phyloP scores from a whole-genome alignment of 805 yeast species.

The Ogataea corticis region DNA sequence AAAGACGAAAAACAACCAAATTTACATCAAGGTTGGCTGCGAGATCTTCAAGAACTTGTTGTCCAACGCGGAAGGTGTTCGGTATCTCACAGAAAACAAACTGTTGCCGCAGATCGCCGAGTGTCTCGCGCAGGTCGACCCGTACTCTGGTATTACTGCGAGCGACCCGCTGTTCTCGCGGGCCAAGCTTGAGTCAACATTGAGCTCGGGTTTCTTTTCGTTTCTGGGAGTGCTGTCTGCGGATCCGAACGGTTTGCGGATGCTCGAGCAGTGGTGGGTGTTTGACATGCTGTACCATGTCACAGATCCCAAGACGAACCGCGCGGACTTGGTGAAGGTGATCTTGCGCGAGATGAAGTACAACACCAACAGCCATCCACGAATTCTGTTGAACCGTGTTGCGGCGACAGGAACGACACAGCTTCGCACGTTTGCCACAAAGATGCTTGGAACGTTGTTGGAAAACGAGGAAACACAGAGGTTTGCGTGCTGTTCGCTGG shows the following conservation, averaged over 20 bases:
- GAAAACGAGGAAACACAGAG: slow-evolving; percentile 35
- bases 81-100: slow-evolving; percentile 69
- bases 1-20: slow-evolving; percentile 49
- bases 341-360: slow-evolving; percentile 66
- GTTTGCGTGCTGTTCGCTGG: slow-evolving; percentile 56
- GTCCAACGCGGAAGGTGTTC: slow-evolving; percentile 62
- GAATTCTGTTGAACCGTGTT: slow-evolving; percentile 66
- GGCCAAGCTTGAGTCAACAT: slow-evolving; percentile 57
- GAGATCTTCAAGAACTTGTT: slow-evolving; percentile 68
- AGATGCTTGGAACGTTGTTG: slow-evolving; percentile 46
- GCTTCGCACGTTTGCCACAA: slow-evolving; percentile 59
- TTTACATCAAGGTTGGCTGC: slow-evolving; percentile 72
- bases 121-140: slow-evolving; percentile 81
- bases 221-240: slow-evolving; percentile 73
- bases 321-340: slow-evolving; percentile 57
- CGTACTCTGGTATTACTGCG: slow-evolving; percentile 71
- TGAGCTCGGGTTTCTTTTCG: slow-evolving; percentile 74
- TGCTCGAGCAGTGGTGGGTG: slow-evolving; percentile 81
- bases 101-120: slow-evolving; percentile 87
- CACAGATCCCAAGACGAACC: slow-evolving; percentile 49
- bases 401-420: slow-evolving; percentile 53
- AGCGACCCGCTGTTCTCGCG: slow-evolving; percentile 73
- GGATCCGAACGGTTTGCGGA: slow-evolving; percentile 58
- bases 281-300: slow-evolving; percentile 79
- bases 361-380: slow-evolving; percentile 54